A percentile compares a stretch with the other conserved stretches of the same genome.
These are phyloP conservation scores for Secale cereale DNA, from an alignment of 176 grass and related monocot species.

Conservation along the genomic window DNA sequence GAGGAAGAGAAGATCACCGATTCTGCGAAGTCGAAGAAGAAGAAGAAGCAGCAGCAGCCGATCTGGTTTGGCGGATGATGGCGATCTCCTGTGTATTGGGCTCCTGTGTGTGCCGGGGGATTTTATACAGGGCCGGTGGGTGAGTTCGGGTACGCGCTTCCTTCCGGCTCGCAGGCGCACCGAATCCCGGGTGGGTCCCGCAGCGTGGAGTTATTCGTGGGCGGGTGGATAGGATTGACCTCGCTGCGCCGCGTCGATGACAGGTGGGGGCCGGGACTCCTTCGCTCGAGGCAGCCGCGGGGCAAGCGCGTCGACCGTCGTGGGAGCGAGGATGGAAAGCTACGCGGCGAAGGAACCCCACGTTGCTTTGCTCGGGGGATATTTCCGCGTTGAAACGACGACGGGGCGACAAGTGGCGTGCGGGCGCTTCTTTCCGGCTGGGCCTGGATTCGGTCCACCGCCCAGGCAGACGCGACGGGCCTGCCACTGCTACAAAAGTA, in stretches of 20 bases:
- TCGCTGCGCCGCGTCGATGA: fast-evolving
- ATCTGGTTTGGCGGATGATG: background rate
- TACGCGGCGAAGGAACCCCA: conserved; percentile 13
- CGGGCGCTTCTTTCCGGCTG: too few relatives aligned
- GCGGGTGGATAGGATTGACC: background rate
- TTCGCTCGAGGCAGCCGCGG: background rate
- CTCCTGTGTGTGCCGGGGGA: background rate
- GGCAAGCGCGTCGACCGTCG: background rate
- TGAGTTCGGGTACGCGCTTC: background rate
- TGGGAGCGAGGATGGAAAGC: background rate
- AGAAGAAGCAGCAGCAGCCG: background rate
- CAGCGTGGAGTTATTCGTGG: background rate
- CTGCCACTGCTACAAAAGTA: too few relatives aligned
- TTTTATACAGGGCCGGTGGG: background rate
- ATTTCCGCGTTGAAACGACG: conserved; percentile 12
- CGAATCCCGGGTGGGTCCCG: background rate
- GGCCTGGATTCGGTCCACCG: too few relatives aligned
- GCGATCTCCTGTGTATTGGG: background rate
- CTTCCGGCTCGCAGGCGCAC: background rate
- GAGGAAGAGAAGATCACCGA: background rate
- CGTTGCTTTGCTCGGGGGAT: background rate
- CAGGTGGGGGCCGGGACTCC: background rate
- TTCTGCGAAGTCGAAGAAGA: background rate
- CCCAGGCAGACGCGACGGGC: too few relatives aligned
- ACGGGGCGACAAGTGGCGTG: too few relatives aligned